Evolutionary conservation across 495 filamentous ascomycete genomes (phyloP), one percentile per base, ranked within the genome.

Genomic region (Rostrohypoxylon terebratum): DNA sequence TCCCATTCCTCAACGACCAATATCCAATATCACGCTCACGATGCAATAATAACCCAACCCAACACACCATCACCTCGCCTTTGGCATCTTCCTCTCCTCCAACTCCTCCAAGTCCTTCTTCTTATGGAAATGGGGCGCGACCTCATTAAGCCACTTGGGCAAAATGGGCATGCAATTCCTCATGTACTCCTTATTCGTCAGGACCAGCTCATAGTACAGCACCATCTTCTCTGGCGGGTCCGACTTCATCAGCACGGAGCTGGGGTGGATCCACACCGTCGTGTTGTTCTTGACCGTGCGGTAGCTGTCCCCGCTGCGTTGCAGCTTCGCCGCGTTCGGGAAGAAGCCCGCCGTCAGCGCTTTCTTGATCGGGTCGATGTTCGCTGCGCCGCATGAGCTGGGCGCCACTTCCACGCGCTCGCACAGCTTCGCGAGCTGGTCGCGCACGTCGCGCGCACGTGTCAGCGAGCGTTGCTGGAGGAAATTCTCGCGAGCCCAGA

Each of bases 141-240:
- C 93, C 81, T 99, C 96, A 4, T 90, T 87, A 70, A 99, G 75
- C 94, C 93, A 97, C 77, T 92, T 90, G 0, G 92, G 83, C 72
- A 95, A 88, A 18, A 98, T 83, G 1, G 94, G 95, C 84, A 98
- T 91, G 34, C 90, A 90, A 71, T 89, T 94, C 34, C 96, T 82
- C 89, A 97, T 96, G 76, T 94, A 99, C 84, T 98, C 95, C 83
- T 94, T 94, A 62, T 90, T 94, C 70, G 96, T 98, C 20, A 97
- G 83, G 36, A 98, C 95, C 68, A 98, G 77, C 81, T 99, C 96
- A 73, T 93, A 94, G 78, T 94, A 99, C 34, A 97, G 88, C 55
- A 97, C 88, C 87, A 91, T 94, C 81, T 93, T 94, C 16, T 83
- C 80, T 28, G 86, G 86, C 18, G 94, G 95, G 73, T 94, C 92